Percentiles rank a stretch among this genome's conserved stretches.
Evolutionary conservation across 352 stramenopile species (phyloP).

Genomic region (Pythium inflatum): DNA sequence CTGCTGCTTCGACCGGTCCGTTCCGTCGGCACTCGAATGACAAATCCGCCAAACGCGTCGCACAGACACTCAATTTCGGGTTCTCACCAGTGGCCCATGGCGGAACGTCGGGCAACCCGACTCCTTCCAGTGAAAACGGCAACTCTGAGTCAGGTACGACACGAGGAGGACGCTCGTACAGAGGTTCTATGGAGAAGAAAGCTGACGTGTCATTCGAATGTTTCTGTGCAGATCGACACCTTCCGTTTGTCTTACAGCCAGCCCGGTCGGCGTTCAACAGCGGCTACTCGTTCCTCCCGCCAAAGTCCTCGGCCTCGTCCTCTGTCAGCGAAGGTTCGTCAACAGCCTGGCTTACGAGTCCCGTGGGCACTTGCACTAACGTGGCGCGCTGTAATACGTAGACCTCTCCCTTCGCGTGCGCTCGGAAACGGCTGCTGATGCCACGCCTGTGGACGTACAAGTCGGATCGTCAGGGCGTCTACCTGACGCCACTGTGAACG

Average conservation of each 20-base stretch:
- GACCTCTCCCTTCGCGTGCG: slow-evolving; percentile 30
- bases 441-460: slow-evolving; percentile 30
- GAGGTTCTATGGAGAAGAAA: too few species aligned
- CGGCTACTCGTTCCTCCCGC: slow-evolving; percentile 16
- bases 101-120: slow-evolving; percentile 38
- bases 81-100: slow-evolving; percentile 48
- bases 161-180: too few species aligned
- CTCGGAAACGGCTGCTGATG: slow-evolving; percentile 1
- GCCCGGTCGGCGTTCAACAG: slow-evolving; percentile 31
- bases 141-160: slow-evolving; percentile 9
- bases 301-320: neutral
- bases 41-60: slow-evolving; percentile 35
- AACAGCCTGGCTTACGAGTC: neutral
- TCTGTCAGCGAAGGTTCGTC: slow-evolving; percentile 18
- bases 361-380: neutral
- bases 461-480: neutral
- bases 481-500: neutral
- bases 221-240: slow-evolving; percentile 19
- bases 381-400: too few species aligned
- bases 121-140: slow-evolving; percentile 12
- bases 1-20: slow-evolving; percentile 34
- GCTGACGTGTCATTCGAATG: too few species aligned
- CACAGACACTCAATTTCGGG: slow-evolving; percentile 57
- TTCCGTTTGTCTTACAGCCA: slow-evolving; percentile 22
- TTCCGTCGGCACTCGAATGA: slow-evolving; percentile 43